Evolutionary conservation across 2,329 filamentous ascomycete genomes (phyloP), one percentile per base, ranked within the genome.

Genomic region (Ascochyta clinopodiicola): DNA sequence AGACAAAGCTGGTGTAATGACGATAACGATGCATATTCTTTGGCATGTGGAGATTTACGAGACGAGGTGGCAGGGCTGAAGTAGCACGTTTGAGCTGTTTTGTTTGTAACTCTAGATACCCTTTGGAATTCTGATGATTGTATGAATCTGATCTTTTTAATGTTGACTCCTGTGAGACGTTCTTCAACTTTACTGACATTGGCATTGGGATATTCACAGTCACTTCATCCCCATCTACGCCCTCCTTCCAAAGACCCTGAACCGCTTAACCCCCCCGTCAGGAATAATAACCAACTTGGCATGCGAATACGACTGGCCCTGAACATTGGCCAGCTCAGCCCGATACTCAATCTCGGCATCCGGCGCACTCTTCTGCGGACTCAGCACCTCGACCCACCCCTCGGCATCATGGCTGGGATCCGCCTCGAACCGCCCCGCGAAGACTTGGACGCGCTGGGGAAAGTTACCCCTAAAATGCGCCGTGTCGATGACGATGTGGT

Each of bases 271-370:
- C 22, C 94, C 93, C 31, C 94, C 93, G 75, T 98, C 93, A 0
- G 94, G 94, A 64, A 96, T 91, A 73, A 97, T 95, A 31, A 91
- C 90, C 73, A 98, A 81, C 83, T 96, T 97, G 21, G 93, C 87
- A 77, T 95, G 92, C 12, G 89, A 92, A 69, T 91, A 90, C 2
- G 81, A 78, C 71, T 80, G 82, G 34, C 86, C 85, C 63, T 82
- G 79, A 17, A 86, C 79, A 53, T 81, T 69, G 63, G 74, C 72
- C 61, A 81, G 57, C 51, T 77, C 72, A 21, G 29, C 60, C 46
- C 63, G 78, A 71, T 89, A 90, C 60, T 84, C 82, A 72, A 92
- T 89, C 78, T 92, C 89, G 66, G 81, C 80, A 72, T 94, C 90
- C 17, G 90, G 87, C 1, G 87, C 86, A 56, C 86, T 88, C 76